Percentiles rank a stretch among this genome's conserved stretches.
Evolutionary conservation across 2,329 filamentous ascomycete genomes (phyloP).

Genomic region (Scleromitrula shiraiana): DNA sequence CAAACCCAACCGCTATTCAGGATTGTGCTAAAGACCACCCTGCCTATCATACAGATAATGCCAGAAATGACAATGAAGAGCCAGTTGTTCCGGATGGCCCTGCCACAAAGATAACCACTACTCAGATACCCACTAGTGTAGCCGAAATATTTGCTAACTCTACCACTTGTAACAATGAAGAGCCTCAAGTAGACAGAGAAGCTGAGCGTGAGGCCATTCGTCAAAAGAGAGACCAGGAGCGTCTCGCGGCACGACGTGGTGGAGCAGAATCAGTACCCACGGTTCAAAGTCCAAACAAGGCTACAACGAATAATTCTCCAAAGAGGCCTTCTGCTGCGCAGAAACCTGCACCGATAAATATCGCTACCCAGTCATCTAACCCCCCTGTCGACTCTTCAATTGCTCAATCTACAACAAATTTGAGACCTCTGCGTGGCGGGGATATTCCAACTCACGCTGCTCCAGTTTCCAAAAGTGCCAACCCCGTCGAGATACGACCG

Average conservation of each 20-base stretch:
- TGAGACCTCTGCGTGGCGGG: background rate
- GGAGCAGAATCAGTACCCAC: background rate
- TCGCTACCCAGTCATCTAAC: background rate
- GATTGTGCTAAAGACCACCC: no score
- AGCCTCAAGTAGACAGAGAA: background rate
- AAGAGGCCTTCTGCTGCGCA: background rate
- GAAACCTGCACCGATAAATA: background rate
- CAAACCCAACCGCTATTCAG: no score
- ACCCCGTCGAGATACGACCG: no score
- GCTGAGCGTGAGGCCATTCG: constrained; percentile 1
- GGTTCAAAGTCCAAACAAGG: background rate
- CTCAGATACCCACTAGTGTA: background rate
- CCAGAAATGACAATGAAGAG: background rate
- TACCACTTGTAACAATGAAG: background rate
- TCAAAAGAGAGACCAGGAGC: background rate
- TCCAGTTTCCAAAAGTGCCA: background rate
- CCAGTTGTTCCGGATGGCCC: background rate
- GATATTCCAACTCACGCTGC: no score
- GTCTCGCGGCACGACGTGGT: background rate
- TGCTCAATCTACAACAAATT: no score
- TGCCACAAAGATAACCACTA: background rate
- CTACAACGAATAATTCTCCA: background rate
- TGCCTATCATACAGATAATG: no score
- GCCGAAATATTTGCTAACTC: background rate
- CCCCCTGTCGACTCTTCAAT: no score